Evolutionary conservation across 2,329 filamentous ascomycete genomes (phyloP), one percentile per base, ranked within the genome.

Genomic region (Hypoxylon sp.): DNA sequence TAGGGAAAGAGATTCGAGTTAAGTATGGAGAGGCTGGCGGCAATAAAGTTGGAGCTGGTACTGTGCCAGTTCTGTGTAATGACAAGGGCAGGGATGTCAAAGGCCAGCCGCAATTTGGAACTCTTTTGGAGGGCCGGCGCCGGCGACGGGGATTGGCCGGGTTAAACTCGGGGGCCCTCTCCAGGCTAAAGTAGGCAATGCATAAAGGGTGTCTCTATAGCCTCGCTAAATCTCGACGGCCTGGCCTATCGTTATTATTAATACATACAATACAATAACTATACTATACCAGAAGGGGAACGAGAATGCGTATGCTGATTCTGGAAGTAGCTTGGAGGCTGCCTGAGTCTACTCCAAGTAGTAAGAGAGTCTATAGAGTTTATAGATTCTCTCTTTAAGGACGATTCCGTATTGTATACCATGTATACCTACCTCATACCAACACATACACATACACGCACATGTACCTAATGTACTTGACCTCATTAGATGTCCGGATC

Each of bases 131-230:
- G 39, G 21, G 39, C 41, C 52, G 50, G 32, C n/a, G 75, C 73
- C 72, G 71, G 65, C 47, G 52, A 61, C 62, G 57, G 67, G 67
- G 69, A 79, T 78, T 79, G 76, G 77, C 67, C 74, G 75, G 78
- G 72, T 77, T 76, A 80, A 78, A 76, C 70, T 71, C 74, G 73
- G 70, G 73, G 70, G 71, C 69, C 78, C 74, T 78, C 77, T 80
- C 78, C 75, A 81, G 80, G 79, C 80, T 81, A 81, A 81, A 80
- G 70, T 75, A 74, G 68, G 67, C 63, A 64, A 69, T 69, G 70
- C 69, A 74, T 71, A 75, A 71, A 70, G 67, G 67, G 56, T 51
- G 47, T 71, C 34, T 61, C 57, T 71, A 71, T 68, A 74, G 71
- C 73, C 70, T 70, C 62, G 68, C 57, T 63, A 63, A 67, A 67